A percentile compares a stretch with the other conserved stretches of the same genome.
Conservation (phyloP, 805 yeast genomes). For the Priceomyces melissophilus region DNA sequence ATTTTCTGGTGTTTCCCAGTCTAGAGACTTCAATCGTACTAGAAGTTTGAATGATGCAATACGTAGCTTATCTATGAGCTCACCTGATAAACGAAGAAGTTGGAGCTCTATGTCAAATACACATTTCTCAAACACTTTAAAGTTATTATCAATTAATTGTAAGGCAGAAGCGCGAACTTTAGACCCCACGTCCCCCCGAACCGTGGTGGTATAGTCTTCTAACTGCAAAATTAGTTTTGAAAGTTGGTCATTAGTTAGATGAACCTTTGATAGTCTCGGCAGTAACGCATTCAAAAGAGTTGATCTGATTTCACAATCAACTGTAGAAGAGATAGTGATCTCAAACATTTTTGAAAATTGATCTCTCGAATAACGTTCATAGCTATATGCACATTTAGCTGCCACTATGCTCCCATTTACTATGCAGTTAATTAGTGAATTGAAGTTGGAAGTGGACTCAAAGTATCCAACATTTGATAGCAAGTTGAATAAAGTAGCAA, state of each 20-base stretch:
- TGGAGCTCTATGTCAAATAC: slow-evolving; percentile 22
- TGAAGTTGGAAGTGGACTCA: slow-evolving; percentile 10
- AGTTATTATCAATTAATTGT: slow-evolving; percentile 30
- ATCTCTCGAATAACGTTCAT: slow-evolving; percentile 8
- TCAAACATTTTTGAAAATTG: slow-evolving; percentile 16
- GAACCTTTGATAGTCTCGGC: slow-evolving; percentile 7
- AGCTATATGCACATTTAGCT: slow-evolving; percentile 34
- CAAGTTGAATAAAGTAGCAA: slow-evolving; percentile 14
- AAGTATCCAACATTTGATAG: slow-evolving; percentile 3
- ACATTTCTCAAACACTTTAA: slow-evolving; percentile 5
- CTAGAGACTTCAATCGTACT: slow-evolving; percentile 12
- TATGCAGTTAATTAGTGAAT: slow-evolving; percentile 36
- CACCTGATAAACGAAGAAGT: slow-evolving; percentile 58
- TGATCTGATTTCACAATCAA: slow-evolving; percentile 30
- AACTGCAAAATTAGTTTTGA: slow-evolving; percentile 35
- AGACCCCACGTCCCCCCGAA: slow-evolving; percentile 91
- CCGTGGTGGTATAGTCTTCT: slow-evolving; percentile 74
- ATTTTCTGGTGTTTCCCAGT: not conserved
- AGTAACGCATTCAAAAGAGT: slow-evolving; percentile 21
- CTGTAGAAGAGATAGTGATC: slow-evolving; percentile 18
- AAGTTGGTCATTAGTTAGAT: slow-evolving; percentile 8
- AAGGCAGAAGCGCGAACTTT: slow-evolving; percentile 57
- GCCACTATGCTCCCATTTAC: slow-evolving; percentile 35
- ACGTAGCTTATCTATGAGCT: slow-evolving; percentile 57
- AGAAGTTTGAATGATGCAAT: slow-evolving; percentile 39